Evolutionary conservation across 495 filamentous ascomycete species (phyloP).

Genomic region (Elasticomyces elasticus): DNA sequence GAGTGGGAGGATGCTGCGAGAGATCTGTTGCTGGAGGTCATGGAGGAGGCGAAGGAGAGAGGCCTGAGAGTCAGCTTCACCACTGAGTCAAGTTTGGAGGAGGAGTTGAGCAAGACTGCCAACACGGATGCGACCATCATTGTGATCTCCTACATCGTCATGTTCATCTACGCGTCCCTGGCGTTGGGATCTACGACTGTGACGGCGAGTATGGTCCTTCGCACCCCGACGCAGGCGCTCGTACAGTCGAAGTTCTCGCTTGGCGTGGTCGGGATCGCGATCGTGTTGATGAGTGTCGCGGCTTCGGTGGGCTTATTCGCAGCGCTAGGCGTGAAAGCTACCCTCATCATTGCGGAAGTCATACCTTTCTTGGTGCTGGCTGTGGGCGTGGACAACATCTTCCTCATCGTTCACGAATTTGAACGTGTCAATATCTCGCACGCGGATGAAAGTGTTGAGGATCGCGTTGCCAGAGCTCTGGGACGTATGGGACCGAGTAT

Average conservation of each 20-base stretch:
- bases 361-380: slow-evolving; percentile 95
- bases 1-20: slow-evolving; percentile 81
- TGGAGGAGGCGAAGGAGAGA: slow-evolving; percentile 66
- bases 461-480: slow-evolving; percentile 70
- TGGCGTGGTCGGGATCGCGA: slow-evolving; percentile 81
- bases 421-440: slow-evolving; percentile 86
- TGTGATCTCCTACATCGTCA: slow-evolving; percentile 92
- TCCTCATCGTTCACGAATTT: slow-evolving; percentile 96
- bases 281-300: slow-evolving; percentile 94
- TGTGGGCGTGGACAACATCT: slow-evolving; percentile 97
- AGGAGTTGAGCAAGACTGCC: slow-evolving; percentile 90
- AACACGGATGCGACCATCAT: slow-evolving; percentile 98
- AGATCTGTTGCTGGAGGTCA: slow-evolving; percentile 55
- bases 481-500: slow-evolving; percentile 95
- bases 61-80: slow-evolving; percentile 85
- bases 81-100: slow-evolving; percentile 83
- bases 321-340: slow-evolving; percentile 78
- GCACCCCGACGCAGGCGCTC: slow-evolving; percentile 69
- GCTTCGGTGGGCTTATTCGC: slow-evolving; percentile 91
- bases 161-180: slow-evolving; percentile 94
- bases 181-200: slow-evolving; percentile 82
- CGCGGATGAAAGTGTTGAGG: slow-evolving; percentile 74
- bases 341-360: slow-evolving; percentile 94
- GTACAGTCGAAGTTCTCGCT: slow-evolving; percentile 95
- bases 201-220: slow-evolving; percentile 59